Conservation (phyloP, 2,329 filamentous ascomycete genomes). For the Sporothrix curviconia region DNA sequence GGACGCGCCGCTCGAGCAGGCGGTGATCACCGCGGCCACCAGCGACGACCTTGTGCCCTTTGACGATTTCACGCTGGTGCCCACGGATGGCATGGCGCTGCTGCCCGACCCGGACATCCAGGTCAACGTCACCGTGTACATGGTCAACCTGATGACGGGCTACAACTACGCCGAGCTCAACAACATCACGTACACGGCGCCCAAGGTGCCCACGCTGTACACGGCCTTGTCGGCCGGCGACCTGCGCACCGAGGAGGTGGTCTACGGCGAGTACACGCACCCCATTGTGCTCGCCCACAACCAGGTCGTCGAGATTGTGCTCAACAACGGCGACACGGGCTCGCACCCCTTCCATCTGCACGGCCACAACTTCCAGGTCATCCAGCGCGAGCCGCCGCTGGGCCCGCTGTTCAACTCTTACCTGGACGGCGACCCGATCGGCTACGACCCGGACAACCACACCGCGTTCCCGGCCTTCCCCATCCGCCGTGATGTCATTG, state of each 20-base stretch:
- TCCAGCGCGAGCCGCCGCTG: constrained; percentile 54
- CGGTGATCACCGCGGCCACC: constrained; percentile 11
- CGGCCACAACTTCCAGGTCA: constrained; percentile 60
- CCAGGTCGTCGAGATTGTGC: constrained; percentile 63
- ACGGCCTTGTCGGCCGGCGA: constrained; percentile 58
- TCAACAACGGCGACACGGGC: constrained; percentile 69
- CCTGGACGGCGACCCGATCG: constrained; percentile 32
- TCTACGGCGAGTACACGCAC: constrained; percentile 63
- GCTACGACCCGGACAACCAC: constrained; percentile 20
- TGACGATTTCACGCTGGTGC: constrained; percentile 67
- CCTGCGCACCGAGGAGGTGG: constrained; percentile 46
- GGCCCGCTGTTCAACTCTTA: constrained; percentile 50
- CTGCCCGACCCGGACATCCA: constrained; percentile 56
- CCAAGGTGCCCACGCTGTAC: constrained; percentile 75
- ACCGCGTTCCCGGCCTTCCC: constrained; percentile 46
- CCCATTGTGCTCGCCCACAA: constrained; percentile 61
- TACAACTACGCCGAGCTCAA: constrained; percentile 60
- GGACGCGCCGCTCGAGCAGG: constrained; percentile 39
- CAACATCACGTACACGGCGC: constrained; percentile 66
- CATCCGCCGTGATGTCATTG: constrained; percentile 62
- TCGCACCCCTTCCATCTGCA: constrained; percentile 75
- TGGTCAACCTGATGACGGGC: constrained; percentile 52
- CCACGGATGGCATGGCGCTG: constrained; percentile 57
- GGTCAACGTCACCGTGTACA: constrained; percentile 57
- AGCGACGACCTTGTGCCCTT: constrained; percentile 56